phyloP scores from a whole-genome alignment of 768 basidiomycete species.

The Leucocoprinus birnbaumii region DNA sequence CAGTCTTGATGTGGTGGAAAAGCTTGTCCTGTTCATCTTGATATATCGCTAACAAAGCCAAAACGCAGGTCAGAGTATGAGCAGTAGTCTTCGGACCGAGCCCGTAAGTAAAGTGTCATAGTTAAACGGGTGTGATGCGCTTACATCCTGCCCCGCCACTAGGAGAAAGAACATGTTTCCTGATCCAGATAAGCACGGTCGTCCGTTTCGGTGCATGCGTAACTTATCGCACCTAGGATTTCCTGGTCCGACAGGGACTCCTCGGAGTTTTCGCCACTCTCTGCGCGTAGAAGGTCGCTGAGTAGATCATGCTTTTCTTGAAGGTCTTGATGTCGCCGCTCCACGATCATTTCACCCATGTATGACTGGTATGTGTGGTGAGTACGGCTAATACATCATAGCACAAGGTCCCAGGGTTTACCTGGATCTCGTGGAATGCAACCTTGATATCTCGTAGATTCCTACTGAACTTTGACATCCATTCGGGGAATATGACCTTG shows the following conservation, averaged over 20 bases:
- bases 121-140: conserved; percentile 9
- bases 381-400: no score
- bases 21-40: conserved; percentile 41
- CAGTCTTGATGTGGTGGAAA: conserved; percentile 31
- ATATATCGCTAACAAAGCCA: conserved; percentile 40
- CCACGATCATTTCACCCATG: conserved; percentile 51
- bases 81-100: conserved; percentile 29
- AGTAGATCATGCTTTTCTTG: conserved; percentile 48
- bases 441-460: no score
- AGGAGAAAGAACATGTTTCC: conserved; percentile 51
- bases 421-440: no score
- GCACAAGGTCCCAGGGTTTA: no score
- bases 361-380: conserved; percentile 23
- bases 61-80: conserved; percentile 33
- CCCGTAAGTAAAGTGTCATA: background rate
- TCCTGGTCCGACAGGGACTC: no score
- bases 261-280: conserved; percentile 23
- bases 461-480: no score
- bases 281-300: conserved; percentile 47
- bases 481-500: conserved; percentile 33
- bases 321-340: conserved; percentile 32
- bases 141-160: conserved; percentile 58
- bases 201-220: conserved; percentile 16
- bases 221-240: no score
- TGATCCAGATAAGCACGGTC: conserved; percentile 26